Evolutionary conservation across 148 eudicot species (phyloP).

Genomic region (Rhododendron vialii): DNA sequence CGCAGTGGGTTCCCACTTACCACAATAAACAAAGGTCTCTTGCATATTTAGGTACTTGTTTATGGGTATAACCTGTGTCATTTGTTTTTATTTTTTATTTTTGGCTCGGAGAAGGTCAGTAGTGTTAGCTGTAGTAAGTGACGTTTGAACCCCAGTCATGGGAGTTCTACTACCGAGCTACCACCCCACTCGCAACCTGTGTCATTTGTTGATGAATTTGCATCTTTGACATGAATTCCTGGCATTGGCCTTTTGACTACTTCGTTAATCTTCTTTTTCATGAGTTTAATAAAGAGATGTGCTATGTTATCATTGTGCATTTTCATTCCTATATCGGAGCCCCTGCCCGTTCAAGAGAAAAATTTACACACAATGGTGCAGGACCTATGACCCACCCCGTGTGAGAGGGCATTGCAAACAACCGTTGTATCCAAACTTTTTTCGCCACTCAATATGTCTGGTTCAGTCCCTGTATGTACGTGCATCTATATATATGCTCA

Average conservation of each 20-base stretch:
- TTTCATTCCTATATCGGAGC: neutral
- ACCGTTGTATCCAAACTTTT: neutral
- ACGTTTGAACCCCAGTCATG: too few species aligned
- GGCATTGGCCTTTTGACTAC: neutral
- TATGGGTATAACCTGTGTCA: neutral
- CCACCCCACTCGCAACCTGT: neutral
- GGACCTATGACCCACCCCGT: neutral
- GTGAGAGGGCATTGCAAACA: neutral
- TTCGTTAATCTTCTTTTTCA: neutral
- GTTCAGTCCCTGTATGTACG: neutral
- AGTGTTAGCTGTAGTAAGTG: too few species aligned
- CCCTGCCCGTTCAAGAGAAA: neutral
- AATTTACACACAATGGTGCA: neutral
- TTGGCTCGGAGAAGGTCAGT: too few species aligned
- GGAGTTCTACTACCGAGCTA: too few species aligned
- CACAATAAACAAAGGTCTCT: neutral
- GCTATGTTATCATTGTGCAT: neutral
- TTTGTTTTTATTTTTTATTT: too few species aligned
- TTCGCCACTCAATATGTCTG: neutral
- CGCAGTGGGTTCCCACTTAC: neutral
- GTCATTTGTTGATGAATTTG: neutral
- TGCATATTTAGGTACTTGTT: neutral
- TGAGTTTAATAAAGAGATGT: neutral
- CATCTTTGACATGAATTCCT: neutral
- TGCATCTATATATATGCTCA: conserved; percentile 3